Evolutionary conservation across 176 grass and related monocot genomes (phyloP).

Genomic region (Typha latifolia): DNA sequence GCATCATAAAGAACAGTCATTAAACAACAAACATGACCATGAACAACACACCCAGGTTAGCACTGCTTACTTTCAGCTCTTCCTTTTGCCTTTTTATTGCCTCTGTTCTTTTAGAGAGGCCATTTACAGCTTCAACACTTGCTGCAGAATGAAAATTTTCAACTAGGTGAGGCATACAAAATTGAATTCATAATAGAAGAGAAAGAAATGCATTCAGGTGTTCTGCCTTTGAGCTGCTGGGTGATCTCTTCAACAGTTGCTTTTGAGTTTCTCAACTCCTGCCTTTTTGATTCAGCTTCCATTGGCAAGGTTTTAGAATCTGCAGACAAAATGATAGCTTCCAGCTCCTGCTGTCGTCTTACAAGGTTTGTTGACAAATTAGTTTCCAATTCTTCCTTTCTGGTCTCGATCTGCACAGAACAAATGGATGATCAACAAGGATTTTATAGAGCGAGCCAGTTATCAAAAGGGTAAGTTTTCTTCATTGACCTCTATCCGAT

Average conservation of each 20-base stretch:
- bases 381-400: slow-evolving; percentile 92
- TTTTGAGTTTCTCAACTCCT: slow-evolving; percentile 66
- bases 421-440: slow-evolving; percentile 10
- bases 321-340: slow-evolving; percentile 77
- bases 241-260: slow-evolving; percentile 63
- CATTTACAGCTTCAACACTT: slow-evolving; percentile 55
- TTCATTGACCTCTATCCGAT: slow-evolving; percentile 67
- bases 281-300: slow-evolving; percentile 68
- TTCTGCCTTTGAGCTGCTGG: slow-evolving; percentile 61
- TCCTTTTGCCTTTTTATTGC: slow-evolving; percentile 61
- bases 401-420: slow-evolving; percentile 68
- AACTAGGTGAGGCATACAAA: slow-evolving; percentile 7
- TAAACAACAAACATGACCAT: slow-evolving; percentile 10
- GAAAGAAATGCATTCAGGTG: slow-evolving; percentile 7
- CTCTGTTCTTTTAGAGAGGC: slow-evolving; percentile 50
- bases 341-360: slow-evolving; percentile 78
- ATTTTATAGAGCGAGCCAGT: not conserved
- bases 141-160: slow-evolving; percentile 28
- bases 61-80: slow-evolving; percentile 59
- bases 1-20: slow-evolving; percentile 21
- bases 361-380: slow-evolving; percentile 98
- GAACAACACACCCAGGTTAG: not conserved
- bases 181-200: slow-evolving; percentile 1
- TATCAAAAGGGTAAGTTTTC: slow-evolving; percentile 18
- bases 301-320: slow-evolving; percentile 63